Percentiles rank a stretch among this genome's conserved stretches.
Conservation (phyloP, 75 land plant species). For the Adiantum capillusveneris region DNA sequence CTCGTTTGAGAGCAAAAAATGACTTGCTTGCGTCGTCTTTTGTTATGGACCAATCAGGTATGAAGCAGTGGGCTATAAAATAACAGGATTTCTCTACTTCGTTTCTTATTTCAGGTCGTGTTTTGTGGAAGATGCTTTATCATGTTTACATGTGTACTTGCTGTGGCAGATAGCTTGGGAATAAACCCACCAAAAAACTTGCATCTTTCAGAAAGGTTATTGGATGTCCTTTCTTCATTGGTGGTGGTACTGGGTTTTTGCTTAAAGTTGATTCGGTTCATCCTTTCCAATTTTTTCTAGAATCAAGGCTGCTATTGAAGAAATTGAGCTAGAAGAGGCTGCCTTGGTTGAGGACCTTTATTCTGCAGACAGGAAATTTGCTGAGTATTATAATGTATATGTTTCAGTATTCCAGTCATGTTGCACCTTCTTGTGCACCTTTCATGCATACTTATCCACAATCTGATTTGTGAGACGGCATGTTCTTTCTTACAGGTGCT, state of each 20-base stretch:
- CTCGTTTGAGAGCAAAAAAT: conserved; percentile 66
- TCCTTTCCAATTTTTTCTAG: conserved; percentile 23
- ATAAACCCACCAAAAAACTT: conserved; percentile 39
- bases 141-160: too few relatives aligned
- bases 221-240: neutral
- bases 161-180: conserved; percentile 8
- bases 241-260: too few relatives aligned
- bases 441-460: too few relatives aligned
- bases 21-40: conserved; percentile 67
- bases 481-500: conserved; percentile 47
- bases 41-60: conserved; percentile 63
- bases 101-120: too few relatives aligned
- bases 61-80: neutral
- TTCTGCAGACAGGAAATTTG: conserved; percentile 90
- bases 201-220: conserved; percentile 87
- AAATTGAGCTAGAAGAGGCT: conserved; percentile 85
- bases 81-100: neutral
- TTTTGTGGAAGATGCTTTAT: too few relatives aligned
- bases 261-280: too few relatives aligned
- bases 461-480: too few relatives aligned
- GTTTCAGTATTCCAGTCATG: too few relatives aligned
- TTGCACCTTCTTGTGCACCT: too few relatives aligned
- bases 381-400: conserved; percentile 85
- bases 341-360: conserved; percentile 79
- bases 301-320: conserved; percentile 82